Evolutionary conservation across 306 rosid species (phyloP), one percentile per base, ranked within the genome.

Genomic region (Pyrus bretschneideri): DNA sequence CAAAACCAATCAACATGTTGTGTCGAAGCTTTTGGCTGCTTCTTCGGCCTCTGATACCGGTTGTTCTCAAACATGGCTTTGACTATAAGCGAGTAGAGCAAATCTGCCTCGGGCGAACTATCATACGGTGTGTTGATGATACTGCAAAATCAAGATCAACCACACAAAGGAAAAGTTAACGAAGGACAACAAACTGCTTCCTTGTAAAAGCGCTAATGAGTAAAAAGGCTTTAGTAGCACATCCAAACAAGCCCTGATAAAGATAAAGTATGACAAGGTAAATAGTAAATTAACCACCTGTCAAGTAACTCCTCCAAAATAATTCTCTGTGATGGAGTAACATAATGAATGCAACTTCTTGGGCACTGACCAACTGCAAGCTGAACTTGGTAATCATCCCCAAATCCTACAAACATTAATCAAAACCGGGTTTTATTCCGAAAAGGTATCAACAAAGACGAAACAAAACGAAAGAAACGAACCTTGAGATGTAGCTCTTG

Each of bases 351-450:
- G 81, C 98, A 95, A 73, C 87, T 90, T 82, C 93, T 89, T 30
- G 97, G 98, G 83, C 98, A 95, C 77, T 92, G 97, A 74, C 97
- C 97, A 72, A 86, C 93, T 64, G 97, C 97, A 69, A 78, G 78
- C 74, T 90, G 98, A 87, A 89, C 90, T 84, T 82, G 95, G 82
- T 89, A 92, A 82, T 95, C 93, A 62, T 89, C 96, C 49, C 82
- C 82, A 21, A 85, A 91, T 33, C 97, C 97, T 95, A 65, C 71
- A 62, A 46, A 22, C 35, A 68, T 31, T 9, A 10, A 70, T 11
- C 11, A 19, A 65, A 31, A 33, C 18, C 19, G 5, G 35, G 12
- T 54, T 67, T 51, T 9, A 27, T 58, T 45, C 35, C 59, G 40
- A 15, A 49, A 12, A n/a, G 30, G 78, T 45, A 52, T n/a, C 75